Evolutionary conservation across 495 filamentous ascomycete species (phyloP), one percentile per base, ranked within the genome.

Genomic region (Hypoxylon intermedium): DNA sequence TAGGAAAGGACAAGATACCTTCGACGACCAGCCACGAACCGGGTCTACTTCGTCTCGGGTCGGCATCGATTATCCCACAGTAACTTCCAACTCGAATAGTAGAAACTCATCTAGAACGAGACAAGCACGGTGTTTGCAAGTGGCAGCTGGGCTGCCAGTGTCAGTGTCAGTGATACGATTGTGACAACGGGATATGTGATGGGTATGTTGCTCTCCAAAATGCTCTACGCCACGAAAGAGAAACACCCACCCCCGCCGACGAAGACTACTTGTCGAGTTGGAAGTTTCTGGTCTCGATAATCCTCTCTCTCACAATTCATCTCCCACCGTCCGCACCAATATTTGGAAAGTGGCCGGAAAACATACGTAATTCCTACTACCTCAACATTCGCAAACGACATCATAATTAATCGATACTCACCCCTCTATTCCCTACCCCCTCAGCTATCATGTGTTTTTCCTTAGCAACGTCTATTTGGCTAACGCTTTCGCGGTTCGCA

Each of bases 401-500:
- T 44, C 40, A 9, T 34, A 40, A 15, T 18, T 23, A 18, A 31
- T 45, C 7, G 12, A 44, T 30, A 13, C 37, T 33, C 31, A 28
- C 15, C n/a, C 33, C 23, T 20, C 38, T n/a, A n/a, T n/a, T n/a
- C 12, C 28, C 38, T 26, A 1, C 61, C 43, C 46, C 52, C 15
- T 52, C 44, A 37, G 31, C 46, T 13, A 9, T 11, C 41, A 71
- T 67, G 59, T 47, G 23, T 30, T 11, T 60, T 13, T 46, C 42
- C 40, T 1, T 26, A 21, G n/a, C 49, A 19, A 64, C 45, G 15
- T 51, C 58, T 28, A 9, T 64, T 24, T 66, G 60, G 72, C 72
- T 76, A 70, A 76, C 65, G 45, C 23, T 70, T 26, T 65, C 41
- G 28, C 58, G 72, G 40, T 46, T 65, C 43, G 21, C 34, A 26